Conservation (phyloP, 805 yeast genomes). For the Candida silvatica region DNA sequence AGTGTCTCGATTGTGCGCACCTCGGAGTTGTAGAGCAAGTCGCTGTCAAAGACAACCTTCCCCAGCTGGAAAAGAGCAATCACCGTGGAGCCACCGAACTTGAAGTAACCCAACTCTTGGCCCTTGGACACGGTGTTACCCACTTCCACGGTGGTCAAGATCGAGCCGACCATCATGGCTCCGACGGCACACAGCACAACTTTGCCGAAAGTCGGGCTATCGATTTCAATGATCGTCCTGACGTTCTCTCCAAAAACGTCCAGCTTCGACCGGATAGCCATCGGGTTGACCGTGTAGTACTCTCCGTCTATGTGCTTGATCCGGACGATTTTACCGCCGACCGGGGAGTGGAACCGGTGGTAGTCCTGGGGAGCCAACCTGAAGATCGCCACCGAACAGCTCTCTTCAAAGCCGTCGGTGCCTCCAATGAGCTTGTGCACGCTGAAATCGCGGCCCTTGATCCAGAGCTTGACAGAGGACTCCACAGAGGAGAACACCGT, state of each 20-base stretch:
- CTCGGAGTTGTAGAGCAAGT: constrained; percentile 58
- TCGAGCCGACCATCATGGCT: constrained; percentile 98
- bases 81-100: constrained; percentile 92
- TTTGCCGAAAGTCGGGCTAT: constrained; percentile 68
- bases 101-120: constrained; percentile 88
- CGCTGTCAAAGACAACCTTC: constrained; percentile 58
- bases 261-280: constrained; percentile 83
- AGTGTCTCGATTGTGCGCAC: constrained; percentile 66
- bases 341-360: constrained; percentile 88
- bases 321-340: constrained; percentile 61
- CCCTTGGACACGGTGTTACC: constrained; percentile 56
- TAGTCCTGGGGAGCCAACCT: constrained; percentile 96
- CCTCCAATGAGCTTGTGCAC: constrained; percentile 45
- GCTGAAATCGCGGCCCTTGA: constrained; percentile 75
- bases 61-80: constrained; percentile 51
- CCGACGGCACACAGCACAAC: constrained; percentile 80
- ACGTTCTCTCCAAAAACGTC: constrained; percentile 94
- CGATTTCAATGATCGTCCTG: constrained; percentile 68
- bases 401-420: constrained; percentile 27
- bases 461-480: constrained; percentile 73
- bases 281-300: constrained; percentile 93
- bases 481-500: constrained; percentile 54
- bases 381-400: constrained; percentile 71
- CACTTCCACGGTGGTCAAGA: constrained; percentile 55
- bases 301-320: constrained; percentile 75